These are phyloP conservation scores for Starmerella asiatica DNA, from an alignment of 805 yeast genomes.

Conservation along the genomic window DNA sequence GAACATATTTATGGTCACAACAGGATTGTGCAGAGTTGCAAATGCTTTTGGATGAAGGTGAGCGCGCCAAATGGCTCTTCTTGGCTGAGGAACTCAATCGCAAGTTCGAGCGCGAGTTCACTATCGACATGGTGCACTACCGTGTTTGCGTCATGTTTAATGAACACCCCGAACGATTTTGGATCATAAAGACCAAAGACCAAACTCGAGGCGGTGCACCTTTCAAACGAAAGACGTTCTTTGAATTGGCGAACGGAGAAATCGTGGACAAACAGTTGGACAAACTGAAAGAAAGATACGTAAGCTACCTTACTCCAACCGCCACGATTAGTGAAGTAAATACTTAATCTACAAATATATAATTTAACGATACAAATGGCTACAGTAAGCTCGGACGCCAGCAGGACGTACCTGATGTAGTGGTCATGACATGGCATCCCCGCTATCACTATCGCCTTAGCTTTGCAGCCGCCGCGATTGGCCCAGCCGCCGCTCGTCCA, in stretches of 20 bases:
- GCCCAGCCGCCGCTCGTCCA: not conserved
- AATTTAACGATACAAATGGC: no score
- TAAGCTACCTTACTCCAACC: no score
- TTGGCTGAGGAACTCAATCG: slow-evolving; percentile 50
- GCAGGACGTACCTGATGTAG: no score
- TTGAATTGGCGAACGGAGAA: not conserved
- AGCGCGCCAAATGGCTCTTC: slow-evolving; percentile 53
- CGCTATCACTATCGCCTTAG: no score
- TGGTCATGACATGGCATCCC: no score
- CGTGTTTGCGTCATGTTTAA: slow-evolving; percentile 41
- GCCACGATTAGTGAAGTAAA: no score
- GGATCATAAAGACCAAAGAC: slow-evolving; percentile 29
- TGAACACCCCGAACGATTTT: slow-evolving; percentile 43
- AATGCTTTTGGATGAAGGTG: slow-evolving; percentile 51
- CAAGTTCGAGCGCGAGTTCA: slow-evolving; percentile 35
- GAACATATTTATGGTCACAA: slow-evolving; percentile 47
- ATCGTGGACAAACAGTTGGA: not conserved
- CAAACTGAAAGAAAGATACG: no score
- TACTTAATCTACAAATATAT: no score
- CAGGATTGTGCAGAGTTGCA: slow-evolving; percentile 43
- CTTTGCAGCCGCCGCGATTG: no score
- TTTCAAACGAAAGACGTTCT: slow-evolving; percentile 9
- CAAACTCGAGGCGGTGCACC: slow-evolving; percentile 19
- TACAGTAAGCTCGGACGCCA: no score
- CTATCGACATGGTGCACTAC: slow-evolving; percentile 43